phyloP scores from a whole-genome alignment of 1,284 basidiomycete species.

The Boletus albobrunnescens region DNA sequence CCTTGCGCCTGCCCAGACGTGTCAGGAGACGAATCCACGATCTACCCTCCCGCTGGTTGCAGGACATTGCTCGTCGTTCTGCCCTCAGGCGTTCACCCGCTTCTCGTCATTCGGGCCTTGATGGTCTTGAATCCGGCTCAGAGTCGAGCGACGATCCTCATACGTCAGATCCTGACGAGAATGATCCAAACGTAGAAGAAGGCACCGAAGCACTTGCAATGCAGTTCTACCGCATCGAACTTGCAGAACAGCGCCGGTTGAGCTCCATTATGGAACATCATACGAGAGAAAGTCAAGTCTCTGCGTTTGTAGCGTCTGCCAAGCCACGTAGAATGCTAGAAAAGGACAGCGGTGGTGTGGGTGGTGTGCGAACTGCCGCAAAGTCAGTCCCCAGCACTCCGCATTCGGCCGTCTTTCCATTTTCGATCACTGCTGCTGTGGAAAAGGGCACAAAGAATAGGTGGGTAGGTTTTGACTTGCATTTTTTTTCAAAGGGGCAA shows the following conservation, averaged over 20 bases:
- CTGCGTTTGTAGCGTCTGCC: background rate
- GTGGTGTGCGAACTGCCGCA: conserved; percentile 13
- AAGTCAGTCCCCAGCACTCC: conserved; percentile 27
- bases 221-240: conserved; percentile 88
- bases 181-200: conserved; percentile 48
- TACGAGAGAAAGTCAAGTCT: conserved; percentile 47
- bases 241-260: conserved; percentile 85
- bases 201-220: conserved; percentile 80
- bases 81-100: conserved; percentile 20
- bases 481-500: too few relatives aligned
- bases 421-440: conserved; percentile 92
- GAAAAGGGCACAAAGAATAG: conserved; percentile 94
- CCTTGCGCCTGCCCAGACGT: conserved; percentile 65
- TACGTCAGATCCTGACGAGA: conserved; percentile 34
- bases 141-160: conserved; percentile 35
- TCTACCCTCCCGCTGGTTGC: conserved; percentile 81
- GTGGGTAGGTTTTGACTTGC: conserved; percentile 53
- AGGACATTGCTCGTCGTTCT: conserved; percentile 61
- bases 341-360: conserved; percentile 4
- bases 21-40: conserved; percentile 63
- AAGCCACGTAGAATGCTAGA: conserved; percentile 10
- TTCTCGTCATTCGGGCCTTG: conserved; percentile 74
- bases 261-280: conserved; percentile 94
- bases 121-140: conserved; percentile 48
- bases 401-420: conserved; percentile 55